phyloP scores from a whole-genome alignment of 2,329 filamentous ascomycete species.

The Nemania sp. region DNA sequence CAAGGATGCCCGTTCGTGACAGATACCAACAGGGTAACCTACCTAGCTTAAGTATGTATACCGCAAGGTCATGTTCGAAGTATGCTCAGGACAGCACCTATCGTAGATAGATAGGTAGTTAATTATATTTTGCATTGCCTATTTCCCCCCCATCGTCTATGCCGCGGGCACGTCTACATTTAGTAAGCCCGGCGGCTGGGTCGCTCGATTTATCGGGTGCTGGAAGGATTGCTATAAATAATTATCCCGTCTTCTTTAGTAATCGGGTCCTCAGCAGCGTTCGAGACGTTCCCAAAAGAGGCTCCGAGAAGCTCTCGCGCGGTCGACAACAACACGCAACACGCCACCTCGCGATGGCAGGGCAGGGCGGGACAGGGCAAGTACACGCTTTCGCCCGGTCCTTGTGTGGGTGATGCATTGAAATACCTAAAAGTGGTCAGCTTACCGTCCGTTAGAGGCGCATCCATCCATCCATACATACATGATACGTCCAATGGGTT shows the following conservation, averaged over 20 bases:
- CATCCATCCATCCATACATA: no score
- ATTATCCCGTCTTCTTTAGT: constrained; percentile 26
- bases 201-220: constrained; percentile 19
- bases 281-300: constrained; percentile 1
- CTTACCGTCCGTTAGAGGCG: constrained; percentile 11
- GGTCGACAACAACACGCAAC: constrained; percentile 8
- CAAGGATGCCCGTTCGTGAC: no score
- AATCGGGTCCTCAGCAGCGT: constrained; percentile 7
- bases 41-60: no score
- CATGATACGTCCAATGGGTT: no score
- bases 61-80: no score
- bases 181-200: constrained; percentile 21
- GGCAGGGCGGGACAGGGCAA: no score
- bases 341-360: not conserved
- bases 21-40: no score
- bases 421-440: constrained; percentile 14
- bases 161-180: constrained; percentile 15
- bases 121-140: not conserved
- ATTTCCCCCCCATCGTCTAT: not conserved
- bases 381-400: no score
- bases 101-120: no score
- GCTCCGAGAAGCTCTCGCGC: not conserved
- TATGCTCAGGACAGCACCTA: no score
- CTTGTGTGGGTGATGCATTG: not conserved
- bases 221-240: constrained; percentile 24